A percentile compares a stretch with the other conserved stretches of the same genome.
phyloP scores from a whole-genome alignment of 1,284 basidiomycete genomes.

The Taiwanofungus camphoratus region DNA sequence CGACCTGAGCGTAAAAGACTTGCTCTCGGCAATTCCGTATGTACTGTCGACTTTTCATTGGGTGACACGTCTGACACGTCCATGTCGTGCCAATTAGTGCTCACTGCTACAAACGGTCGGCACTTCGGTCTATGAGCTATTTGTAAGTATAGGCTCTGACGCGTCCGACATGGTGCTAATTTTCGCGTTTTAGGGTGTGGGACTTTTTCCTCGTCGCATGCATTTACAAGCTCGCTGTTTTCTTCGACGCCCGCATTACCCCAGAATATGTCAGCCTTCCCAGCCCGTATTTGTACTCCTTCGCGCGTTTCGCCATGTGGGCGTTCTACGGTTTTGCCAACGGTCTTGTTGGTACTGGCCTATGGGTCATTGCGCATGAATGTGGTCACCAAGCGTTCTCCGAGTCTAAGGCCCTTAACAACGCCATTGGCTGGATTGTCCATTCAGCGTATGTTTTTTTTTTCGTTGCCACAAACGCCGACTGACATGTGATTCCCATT shows the following conservation, averaged over 20 bases:
- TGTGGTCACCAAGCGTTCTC: constrained; percentile 97
- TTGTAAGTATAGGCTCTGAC: constrained; percentile 44
- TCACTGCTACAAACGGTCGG: constrained; percentile 92
- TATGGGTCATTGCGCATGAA: constrained; percentile 92
- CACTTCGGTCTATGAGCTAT: constrained; percentile 79
- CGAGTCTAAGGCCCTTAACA: constrained; percentile 92
- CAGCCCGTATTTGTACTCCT: constrained; percentile 56
- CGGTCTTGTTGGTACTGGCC: constrained; percentile 89
- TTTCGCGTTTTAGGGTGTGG: constrained; percentile 46
- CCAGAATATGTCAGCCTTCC: constrained; percentile 55
- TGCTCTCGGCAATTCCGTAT: constrained; percentile 86
- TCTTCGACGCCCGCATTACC: constrained; percentile 62
- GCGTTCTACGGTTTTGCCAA: constrained; percentile 74
- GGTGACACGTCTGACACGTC: not conserved
- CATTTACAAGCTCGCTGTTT: constrained; percentile 67
- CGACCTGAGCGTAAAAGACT: constrained; percentile 79
- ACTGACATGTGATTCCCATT: constrained; percentile 28
- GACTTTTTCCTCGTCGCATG: constrained; percentile 69
- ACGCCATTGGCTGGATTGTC: constrained; percentile 89
- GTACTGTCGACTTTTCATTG: constrained; percentile 23
- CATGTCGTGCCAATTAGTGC: constrained; percentile 39
- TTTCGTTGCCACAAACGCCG: constrained; percentile 3
- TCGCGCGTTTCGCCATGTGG: constrained; percentile 73
- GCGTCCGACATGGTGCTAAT: constrained; percentile 13
- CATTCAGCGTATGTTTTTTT: constrained; percentile 69